phyloP scores from a whole-genome alignment of 441 rosid genomes.

The Heliophila coronopifolia region DNA sequence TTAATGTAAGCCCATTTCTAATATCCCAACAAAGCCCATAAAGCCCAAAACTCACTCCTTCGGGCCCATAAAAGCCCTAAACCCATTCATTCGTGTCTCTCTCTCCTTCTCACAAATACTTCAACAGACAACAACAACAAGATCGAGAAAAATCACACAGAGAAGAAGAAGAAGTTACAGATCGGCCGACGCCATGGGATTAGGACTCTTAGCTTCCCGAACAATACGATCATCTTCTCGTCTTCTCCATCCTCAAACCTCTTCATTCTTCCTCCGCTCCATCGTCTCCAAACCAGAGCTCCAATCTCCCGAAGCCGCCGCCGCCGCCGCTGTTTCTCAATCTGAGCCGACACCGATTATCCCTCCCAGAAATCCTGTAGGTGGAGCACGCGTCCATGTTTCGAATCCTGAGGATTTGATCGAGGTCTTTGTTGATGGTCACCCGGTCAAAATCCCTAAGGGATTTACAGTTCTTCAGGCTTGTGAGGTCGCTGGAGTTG shows the following conservation, averaged over 20 bases:
- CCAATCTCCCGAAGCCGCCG: conserved; percentile 64
- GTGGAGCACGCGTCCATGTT: conserved; percentile 70
- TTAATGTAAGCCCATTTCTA: not conserved
- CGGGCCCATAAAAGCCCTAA: no score
- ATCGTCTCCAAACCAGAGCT: conserved; percentile 69
- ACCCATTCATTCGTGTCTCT: conserved; percentile 7
- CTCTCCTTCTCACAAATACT: not conserved
- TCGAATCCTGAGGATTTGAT: conserved; percentile 79
- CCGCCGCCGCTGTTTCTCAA: conserved; percentile 43
- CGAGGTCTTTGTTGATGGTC: conserved; percentile 90
- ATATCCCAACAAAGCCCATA: conserved; percentile 6
- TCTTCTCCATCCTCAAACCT: conserved; percentile 32
- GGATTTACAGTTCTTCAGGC: conserved; percentile 94
- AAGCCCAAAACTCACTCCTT: conserved; percentile 8
- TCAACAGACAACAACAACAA: conserved; percentile 9
- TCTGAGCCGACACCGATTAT: conserved; percentile 45
- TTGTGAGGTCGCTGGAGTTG: conserved; percentile 92
- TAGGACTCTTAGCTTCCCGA: conserved; percentile 69
- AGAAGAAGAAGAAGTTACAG: conserved; percentile 2
- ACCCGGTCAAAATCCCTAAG: conserved; percentile 87
- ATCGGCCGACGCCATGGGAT: conserved; percentile 47
- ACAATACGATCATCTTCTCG: conserved; percentile 40
- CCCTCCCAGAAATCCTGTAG: conserved; percentile 55
- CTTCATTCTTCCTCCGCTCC: conserved; percentile 45
- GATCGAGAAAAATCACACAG: conserved; percentile 14